Evolutionary conservation across 805 yeast genomes (phyloP).

Genomic region (Ogataea nakhonphanomensis): DNA sequence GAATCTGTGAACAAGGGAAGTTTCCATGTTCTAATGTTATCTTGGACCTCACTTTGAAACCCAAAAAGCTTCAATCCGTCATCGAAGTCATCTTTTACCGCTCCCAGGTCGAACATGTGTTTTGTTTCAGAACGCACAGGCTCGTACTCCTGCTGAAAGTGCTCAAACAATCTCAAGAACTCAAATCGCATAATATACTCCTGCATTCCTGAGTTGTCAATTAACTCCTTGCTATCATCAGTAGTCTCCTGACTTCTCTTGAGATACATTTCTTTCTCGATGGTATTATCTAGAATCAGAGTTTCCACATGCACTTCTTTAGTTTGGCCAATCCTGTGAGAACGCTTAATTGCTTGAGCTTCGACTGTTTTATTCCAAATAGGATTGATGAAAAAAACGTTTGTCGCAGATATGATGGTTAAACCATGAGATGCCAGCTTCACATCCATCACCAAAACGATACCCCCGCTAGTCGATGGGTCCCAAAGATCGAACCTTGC

Average conservation of each 20-base stretch:
- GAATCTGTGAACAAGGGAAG: conserved; percentile 36
- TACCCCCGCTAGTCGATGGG: conserved; percentile 44
- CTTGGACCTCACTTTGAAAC: conserved; percentile 14
- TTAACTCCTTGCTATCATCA: conserved; percentile 36
- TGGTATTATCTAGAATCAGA: conserved; percentile 54
- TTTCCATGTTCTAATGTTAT: conserved; percentile 29
- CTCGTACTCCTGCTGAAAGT: conserved; percentile 35
- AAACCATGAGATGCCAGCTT: conserved; percentile 67
- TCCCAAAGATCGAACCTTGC: conserved; percentile 45
- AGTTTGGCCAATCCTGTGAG: conserved; percentile 71
- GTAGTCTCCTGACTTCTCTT: conserved; percentile 25
- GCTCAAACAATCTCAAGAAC: conserved; percentile 38
- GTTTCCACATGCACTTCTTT: conserved; percentile 69
- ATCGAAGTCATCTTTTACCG: conserved; percentile 13
- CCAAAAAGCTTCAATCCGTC: conserved; percentile 19
- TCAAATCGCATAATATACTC: conserved; percentile 49
- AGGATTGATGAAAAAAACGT: conserved; percentile 68
- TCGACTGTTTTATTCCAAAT: conserved; percentile 68
- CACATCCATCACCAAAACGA: conserved; percentile 62
- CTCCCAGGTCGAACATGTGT: conserved; percentile 4
- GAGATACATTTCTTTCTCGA: conserved; percentile 66
- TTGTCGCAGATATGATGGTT: conserved; percentile 63
- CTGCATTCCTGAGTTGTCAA: conserved; percentile 59
- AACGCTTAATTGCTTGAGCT: conserved; percentile 75
- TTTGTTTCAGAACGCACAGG: conserved; percentile 33